Evolutionary conservation across 1,284 basidiomycete species (phyloP).

Genomic region (Irpex sp.): DNA sequence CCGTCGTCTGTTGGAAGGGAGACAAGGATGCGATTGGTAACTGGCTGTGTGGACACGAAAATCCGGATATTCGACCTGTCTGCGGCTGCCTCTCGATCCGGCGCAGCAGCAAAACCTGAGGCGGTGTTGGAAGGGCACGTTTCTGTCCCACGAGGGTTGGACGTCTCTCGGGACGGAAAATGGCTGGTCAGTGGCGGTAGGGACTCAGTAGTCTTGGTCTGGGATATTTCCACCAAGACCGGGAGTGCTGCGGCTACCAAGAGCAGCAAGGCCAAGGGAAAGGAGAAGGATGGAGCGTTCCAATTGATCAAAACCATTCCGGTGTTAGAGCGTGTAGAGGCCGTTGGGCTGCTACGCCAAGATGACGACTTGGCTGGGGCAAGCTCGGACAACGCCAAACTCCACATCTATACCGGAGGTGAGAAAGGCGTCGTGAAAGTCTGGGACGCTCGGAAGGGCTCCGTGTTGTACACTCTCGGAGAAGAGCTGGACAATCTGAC

Average conservation of each 20-base stretch:
- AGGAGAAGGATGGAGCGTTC: conserved; percentile 44
- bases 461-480: conserved; percentile 61
- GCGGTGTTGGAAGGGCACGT: conserved; percentile 88
- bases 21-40: conserved; percentile 77
- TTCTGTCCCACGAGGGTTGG: conserved; percentile 85
- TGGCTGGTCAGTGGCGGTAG: conserved; percentile 88
- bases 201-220: conserved; percentile 87
- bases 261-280: conserved; percentile 49
- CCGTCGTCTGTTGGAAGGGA: conserved; percentile 43
- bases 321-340: conserved; percentile 84
- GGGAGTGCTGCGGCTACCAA: conserved; percentile 24
- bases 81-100: conserved; percentile 50
- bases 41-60: conserved; percentile 85
- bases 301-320: conserved; percentile 82
- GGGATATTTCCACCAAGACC: conserved; percentile 62
- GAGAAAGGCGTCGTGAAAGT: conserved; percentile 82
- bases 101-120: conserved; percentile 63
- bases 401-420: conserved; percentile 85
- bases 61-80: conserved; percentile 90
- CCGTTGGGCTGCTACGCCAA: conserved; percentile 68
- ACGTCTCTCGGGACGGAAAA: conserved; percentile 79
- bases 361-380: conserved; percentile 45
- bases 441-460: conserved; percentile 77
- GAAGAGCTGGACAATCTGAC: conserved; percentile 38
- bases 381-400: conserved; percentile 34